Conservation (phyloP, 2,329 filamentous ascomycete species). For the Neonectria hederae region DNA sequence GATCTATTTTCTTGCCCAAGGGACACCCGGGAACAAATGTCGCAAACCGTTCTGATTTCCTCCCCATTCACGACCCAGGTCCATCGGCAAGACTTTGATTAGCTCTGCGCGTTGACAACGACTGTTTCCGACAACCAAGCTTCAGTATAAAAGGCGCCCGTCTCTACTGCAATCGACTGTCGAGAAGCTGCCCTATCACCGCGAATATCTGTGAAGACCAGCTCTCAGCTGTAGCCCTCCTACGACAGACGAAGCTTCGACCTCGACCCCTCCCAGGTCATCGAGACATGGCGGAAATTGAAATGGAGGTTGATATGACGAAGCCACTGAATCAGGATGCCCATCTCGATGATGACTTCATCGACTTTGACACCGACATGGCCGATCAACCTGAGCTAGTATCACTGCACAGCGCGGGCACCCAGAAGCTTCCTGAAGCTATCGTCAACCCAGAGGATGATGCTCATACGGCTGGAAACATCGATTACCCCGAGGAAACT, state of each 20-base stretch:
- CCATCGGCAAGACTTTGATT: conserved; percentile 32
- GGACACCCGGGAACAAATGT: conserved; percentile 36
- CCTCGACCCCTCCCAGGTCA: neutral
- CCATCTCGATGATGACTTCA: conserved; percentile 47
- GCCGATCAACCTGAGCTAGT: conserved; percentile 33
- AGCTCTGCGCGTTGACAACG: conserved; percentile 16
- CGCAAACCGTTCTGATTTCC: conserved; percentile 32
- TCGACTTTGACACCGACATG: conserved; percentile 52
- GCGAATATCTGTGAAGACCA: neutral
- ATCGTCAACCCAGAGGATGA: conserved; percentile 29
- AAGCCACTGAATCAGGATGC: conserved; percentile 38
- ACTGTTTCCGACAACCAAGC: neutral
- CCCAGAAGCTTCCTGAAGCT: conserved; percentile 15
- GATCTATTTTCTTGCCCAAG: neutral
- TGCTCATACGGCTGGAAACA: conserved; percentile 32
- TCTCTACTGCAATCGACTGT: neutral
- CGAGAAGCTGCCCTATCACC: neutral
- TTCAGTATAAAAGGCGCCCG: neutral
- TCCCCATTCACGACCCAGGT: conserved; percentile 23
- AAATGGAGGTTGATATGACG: conserved; percentile 46
- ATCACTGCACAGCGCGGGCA: conserved; percentile 2
- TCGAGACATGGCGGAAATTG: conserved; percentile 42
- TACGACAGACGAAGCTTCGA: neutral
- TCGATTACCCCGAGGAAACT: conserved; percentile 28
- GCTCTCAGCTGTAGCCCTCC: conserved; percentile 1